Base-by-base conservation (phyloP, 352 stramenopile species). In the Globisporangium uncinulatum region DNA sequence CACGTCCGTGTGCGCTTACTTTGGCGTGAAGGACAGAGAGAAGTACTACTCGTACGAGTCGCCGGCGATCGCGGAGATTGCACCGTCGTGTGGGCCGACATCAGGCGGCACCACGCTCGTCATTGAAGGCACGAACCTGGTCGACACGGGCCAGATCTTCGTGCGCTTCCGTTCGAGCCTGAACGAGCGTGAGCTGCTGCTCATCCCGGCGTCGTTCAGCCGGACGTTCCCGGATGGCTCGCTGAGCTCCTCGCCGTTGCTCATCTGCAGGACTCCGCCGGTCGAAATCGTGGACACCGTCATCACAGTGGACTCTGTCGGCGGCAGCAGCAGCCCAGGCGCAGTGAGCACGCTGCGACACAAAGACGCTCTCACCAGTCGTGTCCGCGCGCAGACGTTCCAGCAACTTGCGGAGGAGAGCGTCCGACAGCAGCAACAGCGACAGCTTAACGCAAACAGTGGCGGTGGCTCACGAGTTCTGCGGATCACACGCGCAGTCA, bases 101-200 rank as follows among this genome's bases (percentile, higher is more conserved):
- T 76, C 67, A 2, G 80, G 80, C 3, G 70, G 64, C 1, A 88
- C 80, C 1, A 73, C 67, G 20, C 52, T 90, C 17, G 76, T 90
- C 2, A 79, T 90, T 34, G 76, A 88, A 61, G 70, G 65, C 3
- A 62, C 62, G 0, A 86, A 86, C 42, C 66, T 90, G n/a, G 32
- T 90, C 2, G 76, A 90, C 45, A 90, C 80, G 0, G 80, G 78
- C 0, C 80, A 90, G 46, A 83, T 90, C 24, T 90, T 90, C 45
- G 80, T 87, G n/a, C 74, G 80, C 7, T 88, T 90, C 34, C 72
- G 80, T 15, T 86, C 74, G 6, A 77, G 51, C 42, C 43, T 70
- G 0, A 87, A 87, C 34, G 80, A 87, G 49, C 77, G 76, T 0
- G 78, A 90, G 44, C 86, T 73, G 50, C 64, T 86, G 3, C 57